These are phyloP conservation scores for Aspergillus heteromorphus DNA, from an alignment of 495 filamentous ascomycete species.

Conservation along the genomic window DNA sequence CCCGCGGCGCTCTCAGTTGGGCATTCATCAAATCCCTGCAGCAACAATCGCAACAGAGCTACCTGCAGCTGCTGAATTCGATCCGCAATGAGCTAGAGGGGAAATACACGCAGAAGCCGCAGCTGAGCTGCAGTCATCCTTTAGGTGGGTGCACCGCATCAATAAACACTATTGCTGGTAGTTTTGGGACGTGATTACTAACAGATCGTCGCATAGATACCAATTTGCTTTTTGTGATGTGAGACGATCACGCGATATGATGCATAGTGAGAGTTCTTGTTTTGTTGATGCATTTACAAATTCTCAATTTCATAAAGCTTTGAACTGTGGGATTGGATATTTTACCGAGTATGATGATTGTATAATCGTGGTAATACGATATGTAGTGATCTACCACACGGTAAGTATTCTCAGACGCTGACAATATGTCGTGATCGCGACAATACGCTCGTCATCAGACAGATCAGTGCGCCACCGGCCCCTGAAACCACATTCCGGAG, in stretches of 20 bases:
- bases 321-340: background rate
- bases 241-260: conserved; percentile 5
- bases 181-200: conserved; percentile 5
- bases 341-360: background rate
- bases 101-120: conserved; percentile 94
- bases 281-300: background rate
- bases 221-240: conserved; percentile 43
- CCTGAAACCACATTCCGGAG: too few relatives aligned
- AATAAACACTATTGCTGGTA: background rate
- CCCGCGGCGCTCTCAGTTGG: conserved; percentile 95
- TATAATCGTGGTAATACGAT: background rate
- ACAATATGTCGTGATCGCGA: too few relatives aligned
- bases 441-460: too few relatives aligned
- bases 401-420: too few relatives aligned
- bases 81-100: conserved; percentile 87
- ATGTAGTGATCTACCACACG: background rate
- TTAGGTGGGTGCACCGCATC: conserved; percentile 57
- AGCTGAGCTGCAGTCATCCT: conserved; percentile 94
- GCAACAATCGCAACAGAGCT: conserved; percentile 94
- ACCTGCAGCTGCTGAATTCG: conserved; percentile 87
- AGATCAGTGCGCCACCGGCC: too few relatives aligned
- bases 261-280: background rate
- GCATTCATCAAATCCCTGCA: conserved; percentile 89
- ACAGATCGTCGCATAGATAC: conserved; percentile 23
- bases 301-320: background rate